A percentile compares a stretch with the other conserved stretches of the same genome.
phyloP scores from a whole-genome alignment of 2,329 filamentous ascomycete genomes.

The Graphilbum fragrans region DNA sequence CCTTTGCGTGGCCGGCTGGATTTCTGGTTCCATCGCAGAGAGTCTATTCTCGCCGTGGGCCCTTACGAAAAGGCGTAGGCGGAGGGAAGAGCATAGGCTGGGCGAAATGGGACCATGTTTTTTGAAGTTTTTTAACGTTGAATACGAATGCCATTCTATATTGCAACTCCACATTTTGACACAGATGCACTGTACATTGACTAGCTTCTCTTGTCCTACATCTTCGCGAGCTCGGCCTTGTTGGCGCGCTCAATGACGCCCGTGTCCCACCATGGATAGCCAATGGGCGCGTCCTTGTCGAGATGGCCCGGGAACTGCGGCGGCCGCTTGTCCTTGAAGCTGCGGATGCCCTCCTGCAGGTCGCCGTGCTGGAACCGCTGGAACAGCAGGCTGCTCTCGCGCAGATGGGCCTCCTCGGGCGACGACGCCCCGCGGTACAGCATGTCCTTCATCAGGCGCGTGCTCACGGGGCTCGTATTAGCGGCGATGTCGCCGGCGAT shows the following conservation, averaged over 20 bases:
- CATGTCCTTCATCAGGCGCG: conserved; percentile 58
- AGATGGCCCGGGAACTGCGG: conserved; percentile 22
- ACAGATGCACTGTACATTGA: too few species aligned
- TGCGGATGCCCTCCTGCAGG: conserved; percentile 52
- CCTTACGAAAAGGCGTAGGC: too few species aligned
- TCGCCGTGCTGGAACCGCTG: conserved; percentile 46
- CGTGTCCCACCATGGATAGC: background rate
- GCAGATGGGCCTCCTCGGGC: conserved; percentile 57
- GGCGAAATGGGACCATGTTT: too few species aligned
- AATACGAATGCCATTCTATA: too few species aligned
- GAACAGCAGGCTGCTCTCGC: conserved; percentile 54
- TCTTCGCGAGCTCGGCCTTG: too few species aligned
- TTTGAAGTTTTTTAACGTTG: too few species aligned
- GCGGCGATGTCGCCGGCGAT: conserved; percentile 49
- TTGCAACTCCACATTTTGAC: too few species aligned
- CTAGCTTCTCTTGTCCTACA: too few species aligned
- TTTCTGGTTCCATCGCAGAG: too few species aligned
- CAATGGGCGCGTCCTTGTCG: background rate
- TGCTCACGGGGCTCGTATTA: conserved; percentile 54
- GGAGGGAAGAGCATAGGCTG: too few species aligned
- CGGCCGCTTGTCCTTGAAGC: conserved; percentile 58
- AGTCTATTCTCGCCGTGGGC: too few species aligned
- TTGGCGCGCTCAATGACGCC: background rate
- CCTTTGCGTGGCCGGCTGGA: too few species aligned
- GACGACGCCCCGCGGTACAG: conserved; percentile 48